Percentiles rank a stretch among this genome's conserved stretches.
phyloP scores from a whole-genome alignment of 2,329 filamentous ascomycete genomes.

The Penicillium sp. region DNA sequence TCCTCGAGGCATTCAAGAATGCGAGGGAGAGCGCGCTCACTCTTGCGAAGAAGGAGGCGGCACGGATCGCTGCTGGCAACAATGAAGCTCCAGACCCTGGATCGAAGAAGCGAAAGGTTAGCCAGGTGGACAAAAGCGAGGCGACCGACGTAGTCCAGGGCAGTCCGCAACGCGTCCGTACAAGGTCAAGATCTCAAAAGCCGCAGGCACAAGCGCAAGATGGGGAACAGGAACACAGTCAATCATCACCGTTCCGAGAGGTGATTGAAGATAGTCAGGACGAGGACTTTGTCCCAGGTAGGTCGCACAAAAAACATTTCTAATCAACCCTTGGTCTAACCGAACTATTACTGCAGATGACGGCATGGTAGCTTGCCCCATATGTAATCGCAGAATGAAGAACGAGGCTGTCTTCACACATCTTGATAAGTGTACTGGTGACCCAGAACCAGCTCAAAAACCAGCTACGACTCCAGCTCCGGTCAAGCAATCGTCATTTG shows the following conservation, averaged over 20 bases:
- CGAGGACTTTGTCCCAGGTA: constrained; percentile 44
- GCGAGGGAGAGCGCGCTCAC: constrained; percentile 66
- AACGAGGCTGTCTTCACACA: constrained; percentile 76
- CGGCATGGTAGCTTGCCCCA: constrained; percentile 80
- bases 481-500: constrained; percentile 29
- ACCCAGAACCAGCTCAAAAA: neutral
- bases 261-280: constrained; percentile 48
- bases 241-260: constrained; percentile 26
- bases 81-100: constrained; percentile 35
- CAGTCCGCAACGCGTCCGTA: constrained; percentile 36
- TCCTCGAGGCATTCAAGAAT: constrained; percentile 75
- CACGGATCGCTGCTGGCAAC: constrained; percentile 57
- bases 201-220: constrained; percentile 25
- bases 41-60: constrained; percentile 61
- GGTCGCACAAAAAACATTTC: constrained; percentile 10
- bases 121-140: constrained; percentile 40
- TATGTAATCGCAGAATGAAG: constrained; percentile 81
- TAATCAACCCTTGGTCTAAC: constrained; percentile 17
- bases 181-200: constrained; percentile 36
- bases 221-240: constrained; percentile 10
- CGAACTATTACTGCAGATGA: constrained; percentile 58
- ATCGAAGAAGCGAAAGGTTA: constrained; percentile 43
- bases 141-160: constrained; percentile 41
- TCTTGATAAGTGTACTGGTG: constrained; percentile 66
- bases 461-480: constrained; percentile 7